phyloP scores from a whole-genome alignment of 139 green algal species.

The Microglena sp. region DNA sequence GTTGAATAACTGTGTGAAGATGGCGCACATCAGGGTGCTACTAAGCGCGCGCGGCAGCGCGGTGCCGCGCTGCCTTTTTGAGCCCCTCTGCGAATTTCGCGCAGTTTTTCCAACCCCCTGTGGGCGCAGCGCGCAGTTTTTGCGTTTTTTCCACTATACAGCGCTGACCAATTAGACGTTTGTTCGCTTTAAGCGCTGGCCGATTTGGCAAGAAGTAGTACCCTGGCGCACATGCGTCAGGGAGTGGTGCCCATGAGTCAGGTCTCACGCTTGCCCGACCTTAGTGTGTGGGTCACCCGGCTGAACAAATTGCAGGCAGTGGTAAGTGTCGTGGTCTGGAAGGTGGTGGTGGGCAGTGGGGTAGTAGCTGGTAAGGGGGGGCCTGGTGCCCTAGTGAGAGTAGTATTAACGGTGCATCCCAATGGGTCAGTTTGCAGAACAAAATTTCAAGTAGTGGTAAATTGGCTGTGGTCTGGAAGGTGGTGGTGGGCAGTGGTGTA shows the following conservation, averaged over 20 bases:
- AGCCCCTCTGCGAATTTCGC: neutral
- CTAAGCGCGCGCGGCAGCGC: no score
- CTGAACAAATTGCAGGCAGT: constrained; percentile 21
- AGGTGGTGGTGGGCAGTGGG: neutral
- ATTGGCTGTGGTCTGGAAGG: no score
- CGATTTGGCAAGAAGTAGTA: neutral
- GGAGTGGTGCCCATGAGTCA: neutral
- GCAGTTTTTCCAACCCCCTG: neutral
- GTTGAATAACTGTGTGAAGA: neutral
- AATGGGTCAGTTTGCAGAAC: no score
- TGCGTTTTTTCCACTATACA: neutral
- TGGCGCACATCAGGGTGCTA: no score
- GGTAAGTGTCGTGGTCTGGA: neutral
- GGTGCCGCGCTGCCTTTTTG: neutral
- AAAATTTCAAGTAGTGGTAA: no score
- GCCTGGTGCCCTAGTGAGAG: no score
- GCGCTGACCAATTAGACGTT: neutral
- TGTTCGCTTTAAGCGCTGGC: neutral
- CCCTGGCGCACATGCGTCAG: neutral
- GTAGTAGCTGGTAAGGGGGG: no score
- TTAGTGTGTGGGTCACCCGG: constrained; percentile 10
- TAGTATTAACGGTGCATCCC: no score
- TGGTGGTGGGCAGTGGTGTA: no score
- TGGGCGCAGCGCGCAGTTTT: neutral
- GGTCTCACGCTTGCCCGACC: constrained; percentile 12